Base-by-base conservation (phyloP, 2,329 filamentous ascomycete genomes). In the Trichoderma endophyticum region DNA sequence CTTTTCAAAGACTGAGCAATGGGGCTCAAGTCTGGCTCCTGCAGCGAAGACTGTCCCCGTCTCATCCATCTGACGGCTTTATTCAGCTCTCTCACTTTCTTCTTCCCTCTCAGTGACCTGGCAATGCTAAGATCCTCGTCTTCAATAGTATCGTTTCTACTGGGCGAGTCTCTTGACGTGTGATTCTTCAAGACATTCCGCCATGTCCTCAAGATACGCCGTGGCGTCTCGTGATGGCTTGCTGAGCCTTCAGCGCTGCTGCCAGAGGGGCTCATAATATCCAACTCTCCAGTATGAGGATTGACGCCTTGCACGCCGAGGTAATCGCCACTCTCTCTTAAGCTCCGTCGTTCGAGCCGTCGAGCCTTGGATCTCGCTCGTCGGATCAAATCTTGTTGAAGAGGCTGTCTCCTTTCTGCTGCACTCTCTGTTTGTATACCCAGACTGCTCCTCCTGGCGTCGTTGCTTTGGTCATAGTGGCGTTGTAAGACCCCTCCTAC, bases 271-370 rank as follows among this genome's bases (percentile, higher is more conserved):
- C 85, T 87, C 48, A 88, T 79, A 15, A 86, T 78, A 71, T 89
- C 85, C 63, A 85, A 83, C 73, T 85, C 81, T 6, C 88, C 87
- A 0, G 88, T 89, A 56, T 83, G 80, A 0, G 88, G 88, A 75
- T 90, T 89, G 68, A 87, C 81, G 4, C 88, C 88, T 72, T 88
- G 87, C 1, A 89, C 86, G 2, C 87, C 88, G 0, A 90, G 82
- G 75, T 85, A 90, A 76, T 90, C 88, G 5, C 87, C 87, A 69
- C 86, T 88, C 69, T 85, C 83, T 73, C 85, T 87, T 69, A 89
- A 80, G 54, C 77, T 83, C 59, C 82, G 82, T 6, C 87, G 83
- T 43, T 82, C 79, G 8, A 87, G 80, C 7, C 75, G 75, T 3
- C 81, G 78, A 48, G 77, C 73, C 59, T 81, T 78, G 51, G 73